These are phyloP conservation scores for Kurtzmaniella cleridarum DNA, from an alignment of 805 yeast species.

Conservation along the genomic window DNA sequence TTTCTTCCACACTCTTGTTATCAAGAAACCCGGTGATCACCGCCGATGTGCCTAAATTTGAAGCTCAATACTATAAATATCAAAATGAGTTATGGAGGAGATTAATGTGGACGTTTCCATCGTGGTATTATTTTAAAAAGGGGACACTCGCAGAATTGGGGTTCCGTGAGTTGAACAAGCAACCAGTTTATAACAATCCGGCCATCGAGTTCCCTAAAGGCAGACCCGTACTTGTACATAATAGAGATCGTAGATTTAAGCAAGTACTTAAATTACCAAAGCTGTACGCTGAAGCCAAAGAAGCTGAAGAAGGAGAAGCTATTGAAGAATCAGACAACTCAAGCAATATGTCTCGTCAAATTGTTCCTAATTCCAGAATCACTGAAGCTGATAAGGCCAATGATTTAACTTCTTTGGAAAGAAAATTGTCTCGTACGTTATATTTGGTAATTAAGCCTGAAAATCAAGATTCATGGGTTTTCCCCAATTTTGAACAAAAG, in stretches of 20 bases:
- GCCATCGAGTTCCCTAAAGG: conserved; percentile 80
- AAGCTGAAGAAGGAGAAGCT: conserved; percentile 26
- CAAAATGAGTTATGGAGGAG: conserved; percentile 84
- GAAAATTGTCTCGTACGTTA: conserved; percentile 73
- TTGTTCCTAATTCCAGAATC: conserved; percentile 61
- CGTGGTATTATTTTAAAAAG: conserved; percentile 81
- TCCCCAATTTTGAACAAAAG: conserved; percentile 63
- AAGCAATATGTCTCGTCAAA: conserved; percentile 62
- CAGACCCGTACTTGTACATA: conserved; percentile 77
- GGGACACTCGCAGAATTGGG: conserved; percentile 87
- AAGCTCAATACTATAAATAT: conserved; percentile 69
- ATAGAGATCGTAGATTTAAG: conserved; percentile 81
- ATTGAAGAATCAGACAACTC: background rate
- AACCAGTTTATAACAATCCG: conserved; percentile 68
- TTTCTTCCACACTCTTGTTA: conserved; percentile 54
- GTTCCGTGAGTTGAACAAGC: conserved; percentile 67
- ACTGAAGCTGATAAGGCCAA: conserved; percentile 71
- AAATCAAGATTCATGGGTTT: conserved; percentile 51
- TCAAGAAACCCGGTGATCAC: conserved; percentile 84
- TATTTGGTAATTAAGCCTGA: conserved; percentile 59
- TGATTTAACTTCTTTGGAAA: conserved; percentile 66
- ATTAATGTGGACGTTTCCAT: conserved; percentile 96
- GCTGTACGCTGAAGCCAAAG: conserved; percentile 39
- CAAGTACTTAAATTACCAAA: conserved; percentile 77
- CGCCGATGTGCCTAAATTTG: conserved; percentile 68